These are phyloP conservation scores for Leishmania mexicana DNA, from an alignment of 208 protist species.

Conservation along the genomic window DNA sequence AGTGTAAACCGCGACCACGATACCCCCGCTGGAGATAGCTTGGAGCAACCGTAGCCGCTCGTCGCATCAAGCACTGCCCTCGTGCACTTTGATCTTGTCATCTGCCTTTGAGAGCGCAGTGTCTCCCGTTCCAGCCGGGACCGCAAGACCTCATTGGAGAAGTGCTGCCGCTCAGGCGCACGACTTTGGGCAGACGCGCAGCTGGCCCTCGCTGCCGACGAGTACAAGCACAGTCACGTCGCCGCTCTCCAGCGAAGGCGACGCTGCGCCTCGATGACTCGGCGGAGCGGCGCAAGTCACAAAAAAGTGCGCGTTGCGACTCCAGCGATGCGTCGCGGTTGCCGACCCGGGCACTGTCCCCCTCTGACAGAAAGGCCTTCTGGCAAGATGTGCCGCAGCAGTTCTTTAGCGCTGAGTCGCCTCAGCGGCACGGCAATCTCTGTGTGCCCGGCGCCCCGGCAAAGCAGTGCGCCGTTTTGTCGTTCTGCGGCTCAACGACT, in stretches of 20 bases:
- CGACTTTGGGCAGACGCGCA: background rate
- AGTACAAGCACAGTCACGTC: slow-evolving; percentile 4
- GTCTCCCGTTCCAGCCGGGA: background rate
- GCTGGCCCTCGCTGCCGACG: background rate
- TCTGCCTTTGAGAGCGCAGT: background rate
- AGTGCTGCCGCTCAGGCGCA: background rate
- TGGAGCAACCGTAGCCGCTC: slow-evolving; percentile 1
- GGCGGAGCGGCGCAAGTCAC: background rate
- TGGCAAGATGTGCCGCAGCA: background rate
- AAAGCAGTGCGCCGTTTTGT: background rate
- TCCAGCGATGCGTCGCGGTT: background rate
- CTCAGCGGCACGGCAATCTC: background rate
- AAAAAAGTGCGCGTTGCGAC: background rate
- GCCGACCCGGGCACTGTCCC: background rate
- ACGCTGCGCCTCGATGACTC: background rate
- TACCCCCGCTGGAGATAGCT: background rate
- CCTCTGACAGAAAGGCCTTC: background rate
- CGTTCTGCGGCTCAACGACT: background rate
- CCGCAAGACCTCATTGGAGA: background rate
- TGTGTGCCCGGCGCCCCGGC: background rate
- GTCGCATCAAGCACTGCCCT: background rate
- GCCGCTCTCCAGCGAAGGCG: background rate
- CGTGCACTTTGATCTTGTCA: slow-evolving; percentile 1
- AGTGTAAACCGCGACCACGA: background rate
- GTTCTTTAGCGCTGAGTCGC: background rate